phyloP scores from a whole-genome alignment of 371 early-diverging fungal genomes.

The Coelomomyces lativittatus region DNA sequence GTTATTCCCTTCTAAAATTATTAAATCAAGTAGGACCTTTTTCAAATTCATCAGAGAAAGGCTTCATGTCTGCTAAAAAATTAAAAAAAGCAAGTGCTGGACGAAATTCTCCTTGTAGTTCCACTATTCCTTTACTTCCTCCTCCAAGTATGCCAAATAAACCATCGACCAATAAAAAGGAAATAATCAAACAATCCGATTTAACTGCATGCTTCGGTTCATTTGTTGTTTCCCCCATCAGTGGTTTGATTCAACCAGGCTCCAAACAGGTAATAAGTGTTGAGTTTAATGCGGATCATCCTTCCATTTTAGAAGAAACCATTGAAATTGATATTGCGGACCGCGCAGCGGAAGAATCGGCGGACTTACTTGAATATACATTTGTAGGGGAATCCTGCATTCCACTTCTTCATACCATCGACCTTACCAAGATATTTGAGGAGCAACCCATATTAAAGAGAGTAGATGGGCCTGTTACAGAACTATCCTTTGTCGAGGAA shows the following conservation, averaged over 20 bases:
- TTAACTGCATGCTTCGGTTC: slow-evolving; percentile 19
- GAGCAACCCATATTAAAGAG: slow-evolving; percentile 33
- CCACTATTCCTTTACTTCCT: background rate
- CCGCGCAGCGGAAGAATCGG: slow-evolving; percentile 12
- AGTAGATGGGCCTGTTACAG: slow-evolving; percentile 15
- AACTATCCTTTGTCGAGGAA: slow-evolving; percentile 28
- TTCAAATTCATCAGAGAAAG: background rate
- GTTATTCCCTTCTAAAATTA: slow-evolving; percentile 5
- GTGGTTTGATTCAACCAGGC: slow-evolving; percentile 16
- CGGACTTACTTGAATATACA: slow-evolving; percentile 25
- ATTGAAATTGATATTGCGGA: slow-evolving; percentile 34
- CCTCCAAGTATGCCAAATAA: background rate
- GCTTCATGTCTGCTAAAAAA: background rate
- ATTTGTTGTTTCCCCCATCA: slow-evolving; percentile 31
- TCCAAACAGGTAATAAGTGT: slow-evolving; percentile 28
- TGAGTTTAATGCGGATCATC: slow-evolving; percentile 31
- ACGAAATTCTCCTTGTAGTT: background rate
- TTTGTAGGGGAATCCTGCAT: slow-evolving; percentile 31
- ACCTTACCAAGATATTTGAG: slow-evolving; percentile 30
- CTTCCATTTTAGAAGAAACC: slow-evolving; percentile 27
- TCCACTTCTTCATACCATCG: slow-evolving; percentile 31
- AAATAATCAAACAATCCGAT: slow-evolving; percentile 20
- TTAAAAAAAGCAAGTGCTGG: background rate
- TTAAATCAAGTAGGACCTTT: background rate
- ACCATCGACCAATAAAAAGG: slow-evolving; percentile 6